phyloP scores from a whole-genome alignment of 306 rosid species.

The Cicer chorassanicum region DNA sequence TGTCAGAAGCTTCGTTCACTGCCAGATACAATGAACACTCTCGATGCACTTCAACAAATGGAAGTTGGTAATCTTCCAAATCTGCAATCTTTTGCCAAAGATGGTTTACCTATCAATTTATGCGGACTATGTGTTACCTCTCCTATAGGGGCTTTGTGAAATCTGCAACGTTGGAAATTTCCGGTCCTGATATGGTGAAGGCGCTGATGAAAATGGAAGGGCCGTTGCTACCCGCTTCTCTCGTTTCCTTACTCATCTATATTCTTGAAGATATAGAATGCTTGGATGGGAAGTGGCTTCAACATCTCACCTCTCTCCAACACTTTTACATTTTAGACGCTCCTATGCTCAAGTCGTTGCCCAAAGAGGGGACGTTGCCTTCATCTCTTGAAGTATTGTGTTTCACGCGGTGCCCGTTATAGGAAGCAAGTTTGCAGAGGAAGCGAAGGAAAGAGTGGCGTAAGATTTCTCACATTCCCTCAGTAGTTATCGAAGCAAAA shows the following conservation, averaged over 20 bases:
- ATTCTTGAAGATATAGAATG: not conserved
- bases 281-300: conserved; percentile 11
- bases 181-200: not conserved
- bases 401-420: not conserved
- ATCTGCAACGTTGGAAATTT: too few relatives aligned
- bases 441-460: not conserved
- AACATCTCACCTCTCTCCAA: conserved; percentile 18
- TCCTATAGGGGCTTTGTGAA: not conserved
- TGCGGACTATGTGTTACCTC: not conserved
- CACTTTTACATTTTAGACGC: not conserved
- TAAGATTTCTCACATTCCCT: not conserved
- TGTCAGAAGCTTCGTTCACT: not conserved
- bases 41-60: not conserved
- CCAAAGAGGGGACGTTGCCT: not conserved
- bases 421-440: not conserved
- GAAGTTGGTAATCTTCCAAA: not conserved
- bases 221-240: not conserved
- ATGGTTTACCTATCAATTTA: not conserved
- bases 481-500: not conserved
- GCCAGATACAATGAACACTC: not conserved
- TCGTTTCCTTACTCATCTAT: not conserved
- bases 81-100: not conserved
- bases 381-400: not conserved
- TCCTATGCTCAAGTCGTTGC: not conserved
- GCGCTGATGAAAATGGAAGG: not conserved